Evolutionary conservation across 768 basidiomycete genomes (phyloP).

Genomic region (Leucosporidium scottii): DNA sequence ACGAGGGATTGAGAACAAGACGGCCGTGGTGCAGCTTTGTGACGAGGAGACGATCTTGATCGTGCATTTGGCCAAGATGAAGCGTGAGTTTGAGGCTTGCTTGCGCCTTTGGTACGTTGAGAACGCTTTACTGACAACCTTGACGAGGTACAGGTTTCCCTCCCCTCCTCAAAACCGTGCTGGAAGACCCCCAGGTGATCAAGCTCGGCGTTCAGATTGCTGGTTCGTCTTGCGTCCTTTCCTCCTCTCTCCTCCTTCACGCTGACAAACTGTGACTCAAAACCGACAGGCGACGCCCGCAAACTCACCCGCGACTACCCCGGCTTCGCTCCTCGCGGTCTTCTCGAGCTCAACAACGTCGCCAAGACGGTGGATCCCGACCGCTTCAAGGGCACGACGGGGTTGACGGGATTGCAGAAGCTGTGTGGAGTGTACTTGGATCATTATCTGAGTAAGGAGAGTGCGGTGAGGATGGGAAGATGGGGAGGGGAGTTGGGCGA

Average conservation of each 20-base stretch:
- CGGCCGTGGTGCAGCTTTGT: slow-evolving; percentile 25
- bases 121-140: no score
- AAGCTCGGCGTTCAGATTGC: slow-evolving; percentile 29
- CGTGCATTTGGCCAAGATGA: slow-evolving; percentile 24
- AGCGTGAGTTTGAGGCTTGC: no score
- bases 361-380: slow-evolving; percentile 8
- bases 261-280: no score
- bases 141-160: slow-evolving; percentile 3
- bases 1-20: neutral
- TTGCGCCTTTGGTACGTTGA: no score
- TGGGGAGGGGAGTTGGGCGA: slow-evolving; percentile 2
- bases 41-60: slow-evolving; percentile 15
- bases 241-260: no score
- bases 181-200: slow-evolving; percentile 21
- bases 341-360: slow-evolving; percentile 23
- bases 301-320: slow-evolving; percentile 20
- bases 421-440: slow-evolving; percentile 21
- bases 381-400: neutral
- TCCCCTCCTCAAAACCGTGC: neutral
- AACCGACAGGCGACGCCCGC: slow-evolving; percentile 12
- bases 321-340: neutral
- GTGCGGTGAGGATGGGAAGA: slow-evolving; percentile 1
- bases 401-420: slow-evolving; percentile 22
- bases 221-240: no score
- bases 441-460: slow-evolving; percentile 18